These are phyloP conservation scores for Phytophthora megakarya DNA, from an alignment of 352 stramenopile genomes.

Conservation along the genomic window DNA sequence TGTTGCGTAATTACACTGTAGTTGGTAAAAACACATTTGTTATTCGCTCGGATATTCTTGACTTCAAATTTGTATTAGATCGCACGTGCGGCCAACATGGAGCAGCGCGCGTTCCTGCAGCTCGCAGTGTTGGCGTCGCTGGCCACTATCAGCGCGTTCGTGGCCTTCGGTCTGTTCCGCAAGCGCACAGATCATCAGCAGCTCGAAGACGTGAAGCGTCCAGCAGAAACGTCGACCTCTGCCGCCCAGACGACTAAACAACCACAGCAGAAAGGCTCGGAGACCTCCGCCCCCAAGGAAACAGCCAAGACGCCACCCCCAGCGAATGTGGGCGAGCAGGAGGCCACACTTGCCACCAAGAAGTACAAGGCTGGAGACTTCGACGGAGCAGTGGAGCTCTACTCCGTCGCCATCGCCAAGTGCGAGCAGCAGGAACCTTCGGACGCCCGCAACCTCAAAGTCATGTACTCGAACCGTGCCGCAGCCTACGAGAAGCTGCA, in stretches of 20 bases:
- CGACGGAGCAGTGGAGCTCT: constrained; percentile 70
- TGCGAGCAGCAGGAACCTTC: constrained; percentile 59
- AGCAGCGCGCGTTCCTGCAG: constrained; percentile 64
- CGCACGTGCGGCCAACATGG: constrained; percentile 31
- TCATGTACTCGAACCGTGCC: constrained; percentile 87
- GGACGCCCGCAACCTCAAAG: constrained; percentile 79
- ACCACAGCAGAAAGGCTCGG: constrained; percentile 34
- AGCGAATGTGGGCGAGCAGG: constrained; percentile 56
- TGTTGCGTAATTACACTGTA: constrained; percentile 11
- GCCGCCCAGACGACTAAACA: constrained; percentile 24
- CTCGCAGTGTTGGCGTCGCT: constrained; percentile 74
- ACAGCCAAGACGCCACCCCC: constrained; percentile 5
- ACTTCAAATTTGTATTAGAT: constrained; percentile 16
- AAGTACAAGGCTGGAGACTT: constrained; percentile 82
- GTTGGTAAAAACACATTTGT: constrained; percentile 3
- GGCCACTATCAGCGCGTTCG: constrained; percentile 64
- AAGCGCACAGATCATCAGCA: constrained; percentile 48
- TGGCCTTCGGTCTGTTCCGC: constrained; percentile 57
- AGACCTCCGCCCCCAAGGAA: constrained; percentile 39
- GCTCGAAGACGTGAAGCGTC: constrained; percentile 35
- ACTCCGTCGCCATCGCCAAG: constrained; percentile 65
- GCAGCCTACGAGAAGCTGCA: constrained; percentile 75
- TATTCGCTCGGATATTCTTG: neutral
- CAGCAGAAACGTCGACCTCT: constrained; percentile 30
- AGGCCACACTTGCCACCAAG: constrained; percentile 71